These are phyloP conservation scores for Alopecurus myosuroides DNA, from an alignment of 176 grass and related monocot genomes.

Conservation along the genomic window DNA sequence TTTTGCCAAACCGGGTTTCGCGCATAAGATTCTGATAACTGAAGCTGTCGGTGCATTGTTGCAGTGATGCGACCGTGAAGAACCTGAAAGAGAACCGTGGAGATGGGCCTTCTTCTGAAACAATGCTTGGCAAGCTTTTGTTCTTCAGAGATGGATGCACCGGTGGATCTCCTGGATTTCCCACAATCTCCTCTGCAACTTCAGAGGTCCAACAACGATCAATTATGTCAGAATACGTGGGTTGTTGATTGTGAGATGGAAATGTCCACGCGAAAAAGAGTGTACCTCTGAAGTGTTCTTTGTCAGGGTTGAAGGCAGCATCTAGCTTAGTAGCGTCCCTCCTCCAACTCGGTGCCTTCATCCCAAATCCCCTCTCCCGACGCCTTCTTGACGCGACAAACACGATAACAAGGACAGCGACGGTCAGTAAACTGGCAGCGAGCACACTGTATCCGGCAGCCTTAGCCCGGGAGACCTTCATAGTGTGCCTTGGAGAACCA, in stretches of 20 bases:
- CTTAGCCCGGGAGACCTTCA: conserved; percentile 28
- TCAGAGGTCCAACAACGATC: background rate
- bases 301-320: background rate
- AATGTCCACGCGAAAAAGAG: background rate
- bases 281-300: conserved; percentile 17
- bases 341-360: background rate
- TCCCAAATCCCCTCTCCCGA: background rate
- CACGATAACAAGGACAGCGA: background rate
- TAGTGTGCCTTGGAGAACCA: background rate
- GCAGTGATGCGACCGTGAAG: conserved; percentile 44
- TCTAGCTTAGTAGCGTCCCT: background rate
- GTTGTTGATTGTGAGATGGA: background rate
- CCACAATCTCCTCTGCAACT: background rate
- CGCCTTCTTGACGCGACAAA: conserved; percentile 23
- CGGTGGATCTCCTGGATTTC: background rate
- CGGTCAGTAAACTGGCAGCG: conserved; percentile 17
- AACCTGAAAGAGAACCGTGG: background rate
- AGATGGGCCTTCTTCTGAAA: background rate
- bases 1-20: conserved; percentile 29
- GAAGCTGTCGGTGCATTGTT: conserved; percentile 56
- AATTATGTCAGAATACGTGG: background rate
- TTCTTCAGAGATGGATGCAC: conserved; percentile 7
- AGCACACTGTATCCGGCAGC: conserved; percentile 33
- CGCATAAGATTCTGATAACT: conserved; percentile 24
- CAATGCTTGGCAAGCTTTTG: background rate